Conservation (phyloP, 352 stramenopile genomes). For the Thraustochytrium sp. region DNA sequence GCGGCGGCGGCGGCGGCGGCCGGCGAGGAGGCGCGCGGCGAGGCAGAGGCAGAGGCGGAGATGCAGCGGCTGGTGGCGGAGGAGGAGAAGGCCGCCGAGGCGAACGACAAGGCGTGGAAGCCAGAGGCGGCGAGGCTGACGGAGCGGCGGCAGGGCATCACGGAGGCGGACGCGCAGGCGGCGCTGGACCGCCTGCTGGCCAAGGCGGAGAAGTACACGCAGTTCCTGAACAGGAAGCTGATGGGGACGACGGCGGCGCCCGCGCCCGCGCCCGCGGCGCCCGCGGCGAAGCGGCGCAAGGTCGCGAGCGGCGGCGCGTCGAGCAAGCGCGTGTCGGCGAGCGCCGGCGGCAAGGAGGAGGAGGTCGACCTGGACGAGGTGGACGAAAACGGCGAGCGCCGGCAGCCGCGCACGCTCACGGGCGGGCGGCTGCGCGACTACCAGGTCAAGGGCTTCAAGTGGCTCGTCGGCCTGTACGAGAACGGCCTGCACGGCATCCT, state of each 20-base stretch:
- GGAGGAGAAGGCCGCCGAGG: conserved; percentile 19
- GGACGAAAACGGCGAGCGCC: background rate
- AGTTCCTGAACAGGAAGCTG: conserved; percentile 41
- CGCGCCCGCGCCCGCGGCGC: background rate
- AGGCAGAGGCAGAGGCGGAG: background rate
- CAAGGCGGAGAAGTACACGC: conserved; percentile 45
- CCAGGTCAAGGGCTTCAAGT: conserved; percentile 95
- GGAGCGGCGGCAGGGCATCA: background rate
- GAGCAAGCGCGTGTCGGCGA: background rate
- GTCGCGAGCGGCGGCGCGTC: background rate
- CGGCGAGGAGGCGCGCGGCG: no score
- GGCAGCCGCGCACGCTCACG: conserved; percentile 90
- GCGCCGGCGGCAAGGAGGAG: background rate
- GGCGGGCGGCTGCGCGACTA: conserved; percentile 88
- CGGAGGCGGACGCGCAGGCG: background rate
- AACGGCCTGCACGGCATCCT: conserved; percentile 98
- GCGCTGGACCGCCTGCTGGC: conserved; percentile 21
- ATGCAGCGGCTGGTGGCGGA: background rate
- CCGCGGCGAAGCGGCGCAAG: background rate
- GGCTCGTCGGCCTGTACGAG: conserved; percentile 92
- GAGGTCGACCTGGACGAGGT: background rate
- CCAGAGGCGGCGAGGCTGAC: background rate
- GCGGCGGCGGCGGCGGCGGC: no score
- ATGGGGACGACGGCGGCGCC: background rate
- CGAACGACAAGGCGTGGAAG: background rate